phyloP scores from a whole-genome alignment of 306 rosid species.

The Cicer pinnatifidum region DNA sequence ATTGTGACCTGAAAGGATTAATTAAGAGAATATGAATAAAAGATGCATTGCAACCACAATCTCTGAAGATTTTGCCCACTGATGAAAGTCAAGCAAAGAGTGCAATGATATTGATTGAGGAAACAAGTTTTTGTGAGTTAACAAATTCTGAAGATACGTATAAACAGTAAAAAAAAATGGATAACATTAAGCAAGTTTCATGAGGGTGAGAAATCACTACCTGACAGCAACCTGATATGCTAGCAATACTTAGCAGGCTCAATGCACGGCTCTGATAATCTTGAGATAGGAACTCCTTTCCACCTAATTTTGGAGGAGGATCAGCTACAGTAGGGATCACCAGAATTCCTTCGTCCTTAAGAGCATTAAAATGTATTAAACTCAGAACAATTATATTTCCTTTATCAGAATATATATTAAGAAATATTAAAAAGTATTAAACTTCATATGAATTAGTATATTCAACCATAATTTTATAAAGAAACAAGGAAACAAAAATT shows the following conservation, averaged over 20 bases:
- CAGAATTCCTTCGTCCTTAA: conserved; percentile 92
- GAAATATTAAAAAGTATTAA: background rate
- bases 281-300: conserved; percentile 74
- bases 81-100: background rate
- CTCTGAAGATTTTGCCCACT: conserved; percentile 2
- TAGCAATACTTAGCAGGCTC: conserved; percentile 82
- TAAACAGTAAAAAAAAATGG: background rate
- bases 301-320: conserved; percentile 93
- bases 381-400: conserved; percentile 8
- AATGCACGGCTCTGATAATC: conserved; percentile 68
- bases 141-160: background rate
- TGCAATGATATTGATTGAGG: conserved; percentile 2
- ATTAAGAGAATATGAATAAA: conserved; percentile 30
- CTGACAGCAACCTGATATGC: conserved; percentile 99
- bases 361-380: conserved; percentile 29
- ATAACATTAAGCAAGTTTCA: conserved; percentile 13
- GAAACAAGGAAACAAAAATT: background rate
- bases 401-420: background rate
- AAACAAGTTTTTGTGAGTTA: background rate
- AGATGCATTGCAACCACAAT: conserved; percentile 26
- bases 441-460: background rate
- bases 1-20: conserved; percentile 73
- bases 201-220: conserved; percentile 49
- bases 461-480: background rate
- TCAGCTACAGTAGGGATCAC: conserved; percentile 88